These are phyloP conservation scores for Ogataea saltuana DNA, from an alignment of 805 yeast species.

Conservation along the genomic window DNA sequence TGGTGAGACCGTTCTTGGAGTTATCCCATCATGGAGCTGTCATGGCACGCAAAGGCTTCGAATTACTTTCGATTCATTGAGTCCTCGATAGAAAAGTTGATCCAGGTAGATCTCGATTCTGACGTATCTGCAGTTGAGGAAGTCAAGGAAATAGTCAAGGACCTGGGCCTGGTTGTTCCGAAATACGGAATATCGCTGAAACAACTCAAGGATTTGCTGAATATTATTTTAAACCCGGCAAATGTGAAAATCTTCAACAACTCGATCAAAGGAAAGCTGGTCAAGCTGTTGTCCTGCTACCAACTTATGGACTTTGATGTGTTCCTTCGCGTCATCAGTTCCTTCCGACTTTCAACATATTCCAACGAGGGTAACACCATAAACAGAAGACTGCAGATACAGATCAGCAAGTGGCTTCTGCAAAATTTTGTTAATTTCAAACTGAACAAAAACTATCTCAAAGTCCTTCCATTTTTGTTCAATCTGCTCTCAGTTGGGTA, in stretches of 20 bases:
- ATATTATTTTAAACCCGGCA: conserved; percentile 19
- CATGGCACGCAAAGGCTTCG: conserved; percentile 6
- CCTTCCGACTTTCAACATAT: conserved; percentile 25
- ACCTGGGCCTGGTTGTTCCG: conserved; percentile 26
- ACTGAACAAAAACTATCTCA: conserved; percentile 21
- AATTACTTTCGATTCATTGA: conserved; percentile 17
- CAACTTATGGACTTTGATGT: conserved; percentile 28
- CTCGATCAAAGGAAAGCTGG: conserved; percentile 19
- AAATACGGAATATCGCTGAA: conserved; percentile 24
- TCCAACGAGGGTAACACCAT: conserved; percentile 24
- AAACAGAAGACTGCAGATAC: conserved; percentile 22
- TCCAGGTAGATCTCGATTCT: background rate
- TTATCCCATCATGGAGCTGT: background rate
- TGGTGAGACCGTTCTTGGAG: no score
- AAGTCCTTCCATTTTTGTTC: conserved; percentile 27
- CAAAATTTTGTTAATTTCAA: conserved; percentile 26
- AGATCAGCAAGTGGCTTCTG: conserved; percentile 23
- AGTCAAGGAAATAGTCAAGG: conserved; percentile 15
- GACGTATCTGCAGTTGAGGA: conserved; percentile 1
- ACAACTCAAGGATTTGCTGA: conserved; percentile 24
- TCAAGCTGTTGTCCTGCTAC: conserved; percentile 19
- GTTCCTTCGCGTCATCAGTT: conserved; percentile 23
- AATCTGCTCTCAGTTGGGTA: conserved; percentile 33
- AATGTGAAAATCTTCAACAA: conserved; percentile 18
- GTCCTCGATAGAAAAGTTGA: conserved; percentile 8